phyloP scores from a whole-genome alignment of 768 basidiomycete species.

The Ramaria rubella region DNA sequence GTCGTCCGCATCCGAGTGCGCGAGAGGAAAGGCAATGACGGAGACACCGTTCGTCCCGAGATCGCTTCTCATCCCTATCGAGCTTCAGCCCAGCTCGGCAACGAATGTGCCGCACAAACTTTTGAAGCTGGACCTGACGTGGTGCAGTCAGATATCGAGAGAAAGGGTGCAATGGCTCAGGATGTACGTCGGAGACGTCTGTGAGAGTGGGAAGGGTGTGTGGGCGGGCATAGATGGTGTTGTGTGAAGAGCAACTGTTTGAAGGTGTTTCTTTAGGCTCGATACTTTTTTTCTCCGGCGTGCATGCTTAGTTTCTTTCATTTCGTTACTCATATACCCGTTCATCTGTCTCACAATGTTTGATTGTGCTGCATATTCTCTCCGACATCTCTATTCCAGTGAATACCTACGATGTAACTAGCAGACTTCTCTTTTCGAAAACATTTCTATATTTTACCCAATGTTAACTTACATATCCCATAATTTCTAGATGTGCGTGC shows the following conservation, averaged over 20 bases:
- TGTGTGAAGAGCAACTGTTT: too few species aligned
- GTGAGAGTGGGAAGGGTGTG: constrained; percentile 40
- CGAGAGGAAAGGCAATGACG: not conserved
- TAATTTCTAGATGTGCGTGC: too few species aligned
- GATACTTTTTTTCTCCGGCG: not conserved
- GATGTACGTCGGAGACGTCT: constrained; percentile 74
- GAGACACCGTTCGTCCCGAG: not conserved
- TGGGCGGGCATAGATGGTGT: not conserved
- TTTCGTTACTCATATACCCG: not conserved
- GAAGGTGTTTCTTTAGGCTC: not conserved
- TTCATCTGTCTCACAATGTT: too few species aligned
- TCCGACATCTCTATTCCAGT: not conserved
- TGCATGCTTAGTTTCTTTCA: not conserved
- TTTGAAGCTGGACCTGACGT: constrained; percentile 58
- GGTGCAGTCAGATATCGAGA: constrained; percentile 71
- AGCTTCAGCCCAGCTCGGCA: not conserved
- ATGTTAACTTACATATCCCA: too few species aligned
- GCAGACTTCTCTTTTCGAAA: not conserved
- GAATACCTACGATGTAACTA: not conserved
- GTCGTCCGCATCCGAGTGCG: constrained; percentile 1
- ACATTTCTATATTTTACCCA: not conserved
- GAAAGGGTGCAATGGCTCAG: constrained; percentile 84
- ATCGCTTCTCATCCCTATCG: not conserved
- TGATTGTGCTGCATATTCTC: not conserved
- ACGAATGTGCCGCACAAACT: not conserved